These are phyloP conservation scores for Psilocybe cyanescens DNA, from an alignment of 768 basidiomycete species.

Conservation along the genomic window DNA sequence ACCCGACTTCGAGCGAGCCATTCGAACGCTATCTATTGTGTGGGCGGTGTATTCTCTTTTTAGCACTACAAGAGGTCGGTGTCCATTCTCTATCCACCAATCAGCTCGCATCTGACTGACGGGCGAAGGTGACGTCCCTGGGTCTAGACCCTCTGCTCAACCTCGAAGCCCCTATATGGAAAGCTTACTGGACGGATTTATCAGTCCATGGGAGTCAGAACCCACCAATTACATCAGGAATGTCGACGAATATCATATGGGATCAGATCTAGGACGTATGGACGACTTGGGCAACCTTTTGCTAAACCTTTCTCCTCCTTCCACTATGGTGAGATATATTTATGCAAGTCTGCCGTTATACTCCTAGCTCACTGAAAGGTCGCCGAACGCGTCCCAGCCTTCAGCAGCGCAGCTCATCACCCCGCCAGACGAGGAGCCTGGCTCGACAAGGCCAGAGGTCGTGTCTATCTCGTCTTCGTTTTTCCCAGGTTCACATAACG, in stretches of 20 bases:
- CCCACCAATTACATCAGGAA: constrained; percentile 3
- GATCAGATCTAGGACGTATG: background rate
- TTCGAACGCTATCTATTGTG: background rate
- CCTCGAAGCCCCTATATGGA: constrained; percentile 1
- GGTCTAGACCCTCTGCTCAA: constrained; percentile 6
- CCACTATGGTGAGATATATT: constrained; percentile 5
- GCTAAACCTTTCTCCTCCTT: background rate
- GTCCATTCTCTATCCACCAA: background rate
- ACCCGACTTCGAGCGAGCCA: background rate
- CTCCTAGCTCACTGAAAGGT: background rate
- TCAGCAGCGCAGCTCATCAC: constrained; percentile 2
- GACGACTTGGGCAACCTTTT: constrained; percentile 1
- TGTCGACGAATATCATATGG: background rate
- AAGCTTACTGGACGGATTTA: background rate
- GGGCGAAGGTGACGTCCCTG: background rate
- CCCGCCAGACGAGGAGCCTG: constrained; percentile 5
- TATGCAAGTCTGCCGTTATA: background rate
- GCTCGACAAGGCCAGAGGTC: background rate
- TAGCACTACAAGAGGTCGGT: background rate
- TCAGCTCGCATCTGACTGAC: background rate
- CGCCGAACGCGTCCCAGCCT: background rate
- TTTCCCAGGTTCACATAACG: constrained; percentile 27
- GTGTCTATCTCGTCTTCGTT: constrained; percentile 31
- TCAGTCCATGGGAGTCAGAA: constrained; percentile 7
- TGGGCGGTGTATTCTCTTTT: background rate